Evolutionary conservation across 1,284 basidiomycete species (phyloP), one percentile per base, ranked within the genome.

Genomic region (Ceratobasidium sp.): DNA sequence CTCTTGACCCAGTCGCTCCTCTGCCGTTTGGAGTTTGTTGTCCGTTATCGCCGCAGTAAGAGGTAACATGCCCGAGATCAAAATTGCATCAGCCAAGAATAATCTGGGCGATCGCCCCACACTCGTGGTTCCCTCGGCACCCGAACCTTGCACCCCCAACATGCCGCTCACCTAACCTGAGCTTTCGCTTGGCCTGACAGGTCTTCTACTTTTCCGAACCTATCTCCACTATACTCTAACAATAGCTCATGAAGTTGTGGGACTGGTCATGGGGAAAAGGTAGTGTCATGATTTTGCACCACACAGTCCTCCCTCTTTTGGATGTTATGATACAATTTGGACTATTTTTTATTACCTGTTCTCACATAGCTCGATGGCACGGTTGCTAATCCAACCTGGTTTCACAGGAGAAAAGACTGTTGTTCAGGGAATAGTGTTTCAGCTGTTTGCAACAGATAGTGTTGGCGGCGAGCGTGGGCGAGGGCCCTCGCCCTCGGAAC

Each of bases 11-110:
- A 3, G 1, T 14, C 34, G 34, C 34, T 22, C 13, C 37, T 41
- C 2, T 14, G 11, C 58, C 58, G 13, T 41, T 41, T 41, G 39
- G 58, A 61, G 37, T n/a, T 24, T 39, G n/a, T 54, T 2, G n/a
- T 39, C 63, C 63, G 63, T 51, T 51, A 65, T 65, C 46, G 16
- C 63, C 48, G 29, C 63, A 29, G 19, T n/a, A 51, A 65, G 14
- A 14, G 63, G 63, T 11, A 37, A 11, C 43, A 61, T 41, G 29
- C 19, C 58, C 58, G 58, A 61, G 58, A 61, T 61, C 58, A 27
- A 39, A 29, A 61, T 61, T 27, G 13, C 58, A 61, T 41, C 39
- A 61, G 37, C 37, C 58, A 41, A 61, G 29, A 4, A 1, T 39
- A 22, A 61, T 61, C 37, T 61, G 13, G n/a, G 22, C 58, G 58